Conservation (phyloP, 2,329 filamentous ascomycete genomes). For the Pseudovirgaria hyperparasitica region DNA sequence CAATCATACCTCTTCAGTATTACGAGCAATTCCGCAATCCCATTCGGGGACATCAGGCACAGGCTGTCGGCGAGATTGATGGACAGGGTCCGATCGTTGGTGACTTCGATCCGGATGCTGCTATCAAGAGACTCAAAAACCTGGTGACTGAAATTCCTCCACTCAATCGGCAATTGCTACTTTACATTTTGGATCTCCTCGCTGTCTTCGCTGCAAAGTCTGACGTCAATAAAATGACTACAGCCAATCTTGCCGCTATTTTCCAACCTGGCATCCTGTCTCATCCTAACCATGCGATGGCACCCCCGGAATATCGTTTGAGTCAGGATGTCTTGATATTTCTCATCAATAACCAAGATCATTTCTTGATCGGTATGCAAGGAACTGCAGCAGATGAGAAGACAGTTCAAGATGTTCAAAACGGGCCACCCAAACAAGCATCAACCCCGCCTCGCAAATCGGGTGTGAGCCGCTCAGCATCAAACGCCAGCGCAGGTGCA, state of each 20-base stretch:
- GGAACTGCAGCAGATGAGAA: slow-evolving; percentile 94
- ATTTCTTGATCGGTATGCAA: slow-evolving; percentile 97
- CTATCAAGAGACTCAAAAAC: slow-evolving; percentile 73
- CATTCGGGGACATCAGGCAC: slow-evolving; percentile 54
- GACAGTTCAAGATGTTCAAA: slow-evolving; percentile 54
- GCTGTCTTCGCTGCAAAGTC: slow-evolving; percentile 96
- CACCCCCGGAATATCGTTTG: slow-evolving; percentile 81
- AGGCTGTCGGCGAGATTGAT: slow-evolving; percentile 56
- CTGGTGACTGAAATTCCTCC: slow-evolving; percentile 89
- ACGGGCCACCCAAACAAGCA: slow-evolving; percentile 44
- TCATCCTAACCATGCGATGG: slow-evolving; percentile 90
- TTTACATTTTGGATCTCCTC: slow-evolving; percentile 91
- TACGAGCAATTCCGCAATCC: slow-evolving; percentile 87
- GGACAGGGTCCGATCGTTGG: slow-evolving; percentile 55
- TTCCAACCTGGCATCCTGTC: slow-evolving; percentile 96
- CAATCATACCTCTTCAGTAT: slow-evolving; percentile 86
- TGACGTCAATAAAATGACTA: slow-evolving; percentile 93
- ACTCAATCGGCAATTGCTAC: slow-evolving; percentile 79
- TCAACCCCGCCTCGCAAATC: slow-evolving; percentile 38
- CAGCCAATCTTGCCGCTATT: slow-evolving; percentile 86
- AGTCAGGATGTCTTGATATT: slow-evolving; percentile 98
- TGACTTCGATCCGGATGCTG: slow-evolving; percentile 58
- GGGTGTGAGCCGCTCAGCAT: slow-evolving; percentile 61
- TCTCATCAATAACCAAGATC: slow-evolving; percentile 94
- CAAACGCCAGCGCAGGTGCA: slow-evolving; percentile 77